Evolutionary conservation across 1,284 basidiomycete species (phyloP).

Genomic region (Bjerkandera adusta): DNA sequence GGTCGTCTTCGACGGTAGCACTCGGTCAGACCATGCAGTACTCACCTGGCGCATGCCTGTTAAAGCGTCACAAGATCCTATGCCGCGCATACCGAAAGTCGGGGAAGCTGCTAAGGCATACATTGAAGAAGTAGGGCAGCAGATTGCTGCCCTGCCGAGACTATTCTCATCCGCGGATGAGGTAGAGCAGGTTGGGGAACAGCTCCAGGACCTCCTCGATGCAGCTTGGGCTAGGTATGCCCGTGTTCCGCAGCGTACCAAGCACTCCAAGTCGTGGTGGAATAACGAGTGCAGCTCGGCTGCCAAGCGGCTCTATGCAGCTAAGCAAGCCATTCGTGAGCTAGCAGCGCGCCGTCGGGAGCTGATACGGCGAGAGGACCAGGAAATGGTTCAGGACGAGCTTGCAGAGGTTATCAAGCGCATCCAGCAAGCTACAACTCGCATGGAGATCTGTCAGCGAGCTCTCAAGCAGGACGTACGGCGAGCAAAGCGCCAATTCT

Average conservation of each 20-base stretch:
- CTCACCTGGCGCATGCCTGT: slow-evolving; percentile 1
- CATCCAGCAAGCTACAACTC: background rate
- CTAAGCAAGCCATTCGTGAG: background rate
- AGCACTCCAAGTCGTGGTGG: slow-evolving; percentile 13
- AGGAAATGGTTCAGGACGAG: too few species aligned
- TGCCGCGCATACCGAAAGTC: background rate
- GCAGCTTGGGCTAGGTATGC: background rate
- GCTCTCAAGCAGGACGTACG: slow-evolving; percentile 3
- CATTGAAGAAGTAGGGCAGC: background rate
- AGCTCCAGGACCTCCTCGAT: background rate
- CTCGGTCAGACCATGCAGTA: slow-evolving; percentile 8
- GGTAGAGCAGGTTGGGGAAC: slow-evolving; percentile 1
- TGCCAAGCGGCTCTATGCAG: too few species aligned
- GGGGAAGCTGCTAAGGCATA: background rate
- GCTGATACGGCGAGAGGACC: background rate
- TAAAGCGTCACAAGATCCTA: background rate
- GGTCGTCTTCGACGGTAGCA: background rate
- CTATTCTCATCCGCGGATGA: too few species aligned
- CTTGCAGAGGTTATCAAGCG: background rate
- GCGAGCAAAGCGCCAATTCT: slow-evolving; percentile 5
- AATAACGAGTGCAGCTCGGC: slow-evolving; percentile 4
- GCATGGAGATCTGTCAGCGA: too few species aligned
- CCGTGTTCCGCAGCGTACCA: background rate
- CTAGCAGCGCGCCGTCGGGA: background rate
- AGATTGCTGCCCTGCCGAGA: background rate